Percentiles rank a stretch among this genome's conserved stretches.
Conservation (phyloP, 495 filamentous ascomycete genomes). For the Xylaria acuta region DNA sequence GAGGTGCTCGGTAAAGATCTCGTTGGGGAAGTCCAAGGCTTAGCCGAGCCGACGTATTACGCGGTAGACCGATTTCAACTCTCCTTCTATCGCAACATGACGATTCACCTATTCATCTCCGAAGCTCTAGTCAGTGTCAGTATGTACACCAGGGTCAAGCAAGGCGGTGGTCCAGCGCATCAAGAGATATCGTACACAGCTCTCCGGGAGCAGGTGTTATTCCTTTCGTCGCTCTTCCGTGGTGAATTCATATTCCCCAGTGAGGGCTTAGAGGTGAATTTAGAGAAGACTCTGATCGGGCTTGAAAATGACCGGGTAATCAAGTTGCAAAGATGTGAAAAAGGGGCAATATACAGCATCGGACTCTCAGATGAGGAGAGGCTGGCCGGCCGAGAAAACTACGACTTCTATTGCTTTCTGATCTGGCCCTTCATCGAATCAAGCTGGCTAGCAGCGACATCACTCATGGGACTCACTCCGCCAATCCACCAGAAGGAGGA, state of each 20-base stretch:
- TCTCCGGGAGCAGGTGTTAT: constrained; percentile 77
- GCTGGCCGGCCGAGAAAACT: constrained; percentile 83
- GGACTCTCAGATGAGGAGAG: constrained; percentile 80
- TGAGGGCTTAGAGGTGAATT: constrained; percentile 77
- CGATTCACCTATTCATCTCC: constrained; percentile 94
- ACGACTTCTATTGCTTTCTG: constrained; percentile 97
- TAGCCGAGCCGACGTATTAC: constrained; percentile 88
- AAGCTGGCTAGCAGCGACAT: constrained; percentile 86
- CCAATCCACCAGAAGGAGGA: constrained; percentile 65
- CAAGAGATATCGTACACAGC: constrained; percentile 78
- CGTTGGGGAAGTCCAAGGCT: constrained; percentile 76
- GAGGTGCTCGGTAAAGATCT: constrained; percentile 90
- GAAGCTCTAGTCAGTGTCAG: constrained; percentile 87
- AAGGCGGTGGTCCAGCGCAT: constrained; percentile 78
- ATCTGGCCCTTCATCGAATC: constrained; percentile 98
- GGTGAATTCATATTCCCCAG: constrained; percentile 97
- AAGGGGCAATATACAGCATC: constrained; percentile 64
- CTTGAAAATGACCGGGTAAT: constrained; percentile 86
- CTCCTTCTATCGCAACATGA: constrained; percentile 98
- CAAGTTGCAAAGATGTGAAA: constrained; percentile 63
- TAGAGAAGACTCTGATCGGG: constrained; percentile 76
- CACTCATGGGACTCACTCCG: constrained; percentile 83
- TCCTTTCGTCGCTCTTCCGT: constrained; percentile 91
- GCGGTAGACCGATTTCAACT: constrained; percentile 96
- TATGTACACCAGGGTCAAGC: constrained; percentile 89